These are phyloP conservation scores for Parascedosporium putredinis DNA, from an alignment of 2,329 filamentous ascomycete genomes.

Conservation along the genomic window DNA sequence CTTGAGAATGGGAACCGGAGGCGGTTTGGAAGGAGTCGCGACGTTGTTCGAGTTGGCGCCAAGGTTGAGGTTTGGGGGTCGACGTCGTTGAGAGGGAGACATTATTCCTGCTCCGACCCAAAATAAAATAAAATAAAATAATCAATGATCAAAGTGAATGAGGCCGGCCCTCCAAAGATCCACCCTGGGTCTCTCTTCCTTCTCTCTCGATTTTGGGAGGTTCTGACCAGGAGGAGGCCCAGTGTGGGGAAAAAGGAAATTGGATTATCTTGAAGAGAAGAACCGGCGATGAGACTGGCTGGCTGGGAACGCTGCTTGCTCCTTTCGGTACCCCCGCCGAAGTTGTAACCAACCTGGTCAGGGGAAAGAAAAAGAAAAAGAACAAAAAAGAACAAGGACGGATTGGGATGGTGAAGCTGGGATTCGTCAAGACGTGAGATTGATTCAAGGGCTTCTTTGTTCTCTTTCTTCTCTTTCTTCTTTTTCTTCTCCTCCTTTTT, in stretches of 20 bases:
- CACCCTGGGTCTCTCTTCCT: neutral
- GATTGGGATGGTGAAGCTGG: too few species aligned
- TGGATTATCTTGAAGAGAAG: neutral
- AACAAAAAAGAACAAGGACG: too few species aligned
- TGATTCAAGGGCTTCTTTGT: too few species aligned
- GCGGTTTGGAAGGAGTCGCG: neutral
- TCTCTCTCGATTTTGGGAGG: too few species aligned
- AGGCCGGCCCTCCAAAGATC: neutral
- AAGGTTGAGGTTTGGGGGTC: conserved; percentile 14
- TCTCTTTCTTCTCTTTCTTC: too few species aligned
- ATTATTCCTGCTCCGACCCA: conserved; percentile 2
- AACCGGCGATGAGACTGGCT: neutral
- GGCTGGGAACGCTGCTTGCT: neutral
- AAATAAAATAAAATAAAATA: neutral
- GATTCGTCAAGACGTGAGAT: too few species aligned
- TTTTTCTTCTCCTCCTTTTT: too few species aligned
- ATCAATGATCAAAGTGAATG: neutral
- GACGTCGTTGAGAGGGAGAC: conserved; percentile 11
- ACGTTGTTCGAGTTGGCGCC: conserved; percentile 10
- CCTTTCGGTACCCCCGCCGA: neutral
- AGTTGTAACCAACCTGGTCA: too few species aligned
- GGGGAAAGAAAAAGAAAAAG: too few species aligned
- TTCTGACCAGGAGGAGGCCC: neutral
- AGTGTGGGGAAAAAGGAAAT: conserved; percentile 3
- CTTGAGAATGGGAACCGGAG: conserved; percentile 5